Base-by-base conservation (phyloP, 257 asterid genomes). In the Capsicum chinense region DNA sequence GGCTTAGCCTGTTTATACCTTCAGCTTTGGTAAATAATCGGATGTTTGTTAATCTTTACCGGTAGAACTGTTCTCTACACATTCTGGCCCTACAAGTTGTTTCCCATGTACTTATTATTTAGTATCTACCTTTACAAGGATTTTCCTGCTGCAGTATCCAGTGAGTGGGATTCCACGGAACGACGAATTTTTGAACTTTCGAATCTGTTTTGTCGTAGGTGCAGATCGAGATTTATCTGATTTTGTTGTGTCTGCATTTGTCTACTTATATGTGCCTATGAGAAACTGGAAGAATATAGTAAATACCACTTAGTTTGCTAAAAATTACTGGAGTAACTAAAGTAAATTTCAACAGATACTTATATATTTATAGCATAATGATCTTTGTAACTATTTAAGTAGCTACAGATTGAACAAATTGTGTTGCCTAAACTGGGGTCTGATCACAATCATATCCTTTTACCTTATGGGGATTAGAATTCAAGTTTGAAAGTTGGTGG, bases 61-160 rank as follows among this genome's bases (percentile, higher is more conserved):
- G 42, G 39, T 19, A 19, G 39, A 19, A 19, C n/a, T 73, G 60
- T 19, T 73, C 80, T 47, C 59, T 73, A 19, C 37, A 19, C 60
- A 73, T 52, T 73, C 80, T 21, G 42, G 15, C 58, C 80, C 19
- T 73, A 19, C 19, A 48, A 11, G 60, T 48, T 48, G 10, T 10
- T 48, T 48, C 80, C 59, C 2, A 19, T 3, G 12, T 48, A 73
- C 80, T 73, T 48, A 73, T 73, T 39, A 47, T 52, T 10, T 71
- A 10, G 58, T 71, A 48, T 71, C 80, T 71, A 71, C 80, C 58
- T 71, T 50, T 71, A 71, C 37, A 8, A 71, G 19, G 80, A 71
- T 47, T 37, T 71, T 71, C 47, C 79, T 71, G 39, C 79, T n/a
- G 39, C 79, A 71, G 79, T 71, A 47, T 71, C 39, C 58, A 71